Conservation (phyloP, 108 stramenopile species). For the Chaetoceros muelleri region DNA sequence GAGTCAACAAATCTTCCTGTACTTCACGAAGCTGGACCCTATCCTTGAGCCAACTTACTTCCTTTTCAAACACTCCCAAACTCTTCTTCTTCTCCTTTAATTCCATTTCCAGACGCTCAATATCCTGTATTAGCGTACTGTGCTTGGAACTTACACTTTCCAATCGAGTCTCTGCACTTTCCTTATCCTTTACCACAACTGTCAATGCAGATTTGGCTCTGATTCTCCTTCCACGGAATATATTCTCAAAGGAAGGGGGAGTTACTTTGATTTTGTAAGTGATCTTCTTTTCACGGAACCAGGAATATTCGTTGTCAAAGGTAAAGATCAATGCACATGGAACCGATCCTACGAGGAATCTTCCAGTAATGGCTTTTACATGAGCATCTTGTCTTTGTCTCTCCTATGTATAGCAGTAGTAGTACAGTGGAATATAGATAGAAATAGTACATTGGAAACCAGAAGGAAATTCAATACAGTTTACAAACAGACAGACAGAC, state of each 20-base stretch:
- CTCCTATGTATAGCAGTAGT: conserved; percentile 15
- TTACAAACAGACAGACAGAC: background rate
- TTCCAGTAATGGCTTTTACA: conserved; percentile 59
- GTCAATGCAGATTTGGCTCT: conserved; percentile 66
- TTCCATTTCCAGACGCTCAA: conserved; percentile 37
- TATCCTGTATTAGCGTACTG: conserved; percentile 23
- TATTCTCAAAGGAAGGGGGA: conserved; percentile 46
- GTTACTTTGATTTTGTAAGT: conserved; percentile 66
- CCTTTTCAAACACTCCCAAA: conserved; percentile 36
- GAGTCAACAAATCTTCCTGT: conserved; percentile 39
- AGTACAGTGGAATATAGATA: background rate
- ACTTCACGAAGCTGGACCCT: conserved; percentile 43
- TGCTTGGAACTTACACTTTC: conserved; percentile 23
- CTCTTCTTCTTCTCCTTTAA: conserved; percentile 50
- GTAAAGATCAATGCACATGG: conserved; percentile 68
- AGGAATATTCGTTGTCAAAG: conserved; percentile 82
- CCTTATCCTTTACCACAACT: conserved; percentile 41
- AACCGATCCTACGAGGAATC: conserved; percentile 76
- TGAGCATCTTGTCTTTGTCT: conserved; percentile 46
- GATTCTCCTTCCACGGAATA: conserved; percentile 53
- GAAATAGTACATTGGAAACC: background rate
- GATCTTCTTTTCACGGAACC: conserved; percentile 77
- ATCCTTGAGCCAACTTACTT: conserved; percentile 52
- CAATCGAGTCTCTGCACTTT: conserved; percentile 27
- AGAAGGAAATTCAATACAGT: background rate